Evolutionary conservation across 1,284 basidiomycete genomes (phyloP).

Genomic region (Austroboletus novae-zelandiae): DNA sequence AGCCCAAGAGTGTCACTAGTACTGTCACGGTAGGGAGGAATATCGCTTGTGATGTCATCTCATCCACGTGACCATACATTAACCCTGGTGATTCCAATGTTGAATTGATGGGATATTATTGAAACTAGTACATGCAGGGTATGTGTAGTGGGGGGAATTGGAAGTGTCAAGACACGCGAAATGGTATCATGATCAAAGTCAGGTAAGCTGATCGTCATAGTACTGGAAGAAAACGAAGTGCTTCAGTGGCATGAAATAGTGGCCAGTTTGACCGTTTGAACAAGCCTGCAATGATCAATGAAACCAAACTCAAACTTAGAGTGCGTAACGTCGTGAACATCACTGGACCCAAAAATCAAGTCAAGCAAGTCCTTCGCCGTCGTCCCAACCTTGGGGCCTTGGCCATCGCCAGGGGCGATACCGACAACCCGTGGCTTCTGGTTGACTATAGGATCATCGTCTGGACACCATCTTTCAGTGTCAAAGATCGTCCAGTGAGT

Average conservation of each 20-base stretch:
- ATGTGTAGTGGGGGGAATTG: no score
- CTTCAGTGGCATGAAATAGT: slow-evolving; percentile 13
- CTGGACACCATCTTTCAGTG: slow-evolving; percentile 30
- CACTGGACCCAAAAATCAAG: slow-evolving; percentile 23
- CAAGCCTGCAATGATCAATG: slow-evolving; percentile 19
- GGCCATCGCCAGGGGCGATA: slow-evolving; percentile 29
- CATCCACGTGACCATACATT: no score
- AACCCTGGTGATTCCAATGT: no score
- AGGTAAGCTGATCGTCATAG: no score
- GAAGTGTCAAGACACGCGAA: no score
- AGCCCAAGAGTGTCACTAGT: no score
- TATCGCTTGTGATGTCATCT: no score
- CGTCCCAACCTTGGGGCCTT: slow-evolving; percentile 7
- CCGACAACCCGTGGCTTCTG: slow-evolving; percentile 27
- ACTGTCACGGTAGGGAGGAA: no score
- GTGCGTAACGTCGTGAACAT: slow-evolving; percentile 1
- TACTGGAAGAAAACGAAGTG: no score
- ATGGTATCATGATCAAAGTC: no score
- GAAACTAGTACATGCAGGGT: no score
- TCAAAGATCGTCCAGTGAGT: slow-evolving; percentile 12
- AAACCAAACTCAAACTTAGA: slow-evolving; percentile 14
- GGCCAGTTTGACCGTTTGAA: slow-evolving; percentile 17
- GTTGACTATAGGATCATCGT: slow-evolving; percentile 33
- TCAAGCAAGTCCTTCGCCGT: slow-evolving; percentile 33
- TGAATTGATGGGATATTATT: no score